These are phyloP conservation scores for Nakazawaea ishiwadae DNA, from an alignment of 805 yeast genomes.

Conservation along the genomic window DNA sequence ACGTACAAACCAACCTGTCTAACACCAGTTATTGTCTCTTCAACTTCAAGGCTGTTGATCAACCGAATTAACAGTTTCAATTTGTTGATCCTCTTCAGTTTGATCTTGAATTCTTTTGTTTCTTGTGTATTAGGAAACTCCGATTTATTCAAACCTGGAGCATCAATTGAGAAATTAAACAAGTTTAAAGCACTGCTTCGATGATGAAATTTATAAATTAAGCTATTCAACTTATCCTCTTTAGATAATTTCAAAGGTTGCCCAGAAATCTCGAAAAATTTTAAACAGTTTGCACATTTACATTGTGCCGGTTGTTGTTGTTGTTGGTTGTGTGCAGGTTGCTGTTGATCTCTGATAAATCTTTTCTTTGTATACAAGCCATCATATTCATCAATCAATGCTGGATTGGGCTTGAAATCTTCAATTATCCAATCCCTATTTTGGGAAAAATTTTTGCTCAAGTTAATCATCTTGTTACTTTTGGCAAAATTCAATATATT, in stretches of 20 bases:
- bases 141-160: conserved; percentile 55
- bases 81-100: conserved; percentile 22
- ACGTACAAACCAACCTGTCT: conserved; percentile 34
- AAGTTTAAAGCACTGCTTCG: neutral
- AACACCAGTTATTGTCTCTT: neutral
- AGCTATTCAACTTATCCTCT: conserved; percentile 1
- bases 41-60: conserved; percentile 29
- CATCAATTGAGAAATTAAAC: conserved; percentile 19
- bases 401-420: conserved; percentile 29
- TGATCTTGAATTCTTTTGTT: conserved; percentile 28
- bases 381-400: conserved; percentile 18
- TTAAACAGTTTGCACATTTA: conserved; percentile 7
- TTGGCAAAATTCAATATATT: neutral
- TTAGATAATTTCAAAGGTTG: conserved; percentile 6
- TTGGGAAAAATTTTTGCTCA: conserved; percentile 22
- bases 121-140: conserved; percentile 61
- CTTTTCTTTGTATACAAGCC: conserved; percentile 22
- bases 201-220: conserved; percentile 1
- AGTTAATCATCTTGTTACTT: conserved; percentile 14
- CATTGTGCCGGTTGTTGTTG: neutral
- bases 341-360: neutral
- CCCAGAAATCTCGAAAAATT: conserved; percentile 7
- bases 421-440: conserved; percentile 29
- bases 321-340: conserved; percentile 1
- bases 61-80: conserved; percentile 40